Percentiles rank a stretch among this genome's conserved stretches.
These are phyloP conservation scores for Epichloe sibirici DNA, from an alignment of 2,329 filamentous ascomycete genomes.

Conservation along the genomic window DNA sequence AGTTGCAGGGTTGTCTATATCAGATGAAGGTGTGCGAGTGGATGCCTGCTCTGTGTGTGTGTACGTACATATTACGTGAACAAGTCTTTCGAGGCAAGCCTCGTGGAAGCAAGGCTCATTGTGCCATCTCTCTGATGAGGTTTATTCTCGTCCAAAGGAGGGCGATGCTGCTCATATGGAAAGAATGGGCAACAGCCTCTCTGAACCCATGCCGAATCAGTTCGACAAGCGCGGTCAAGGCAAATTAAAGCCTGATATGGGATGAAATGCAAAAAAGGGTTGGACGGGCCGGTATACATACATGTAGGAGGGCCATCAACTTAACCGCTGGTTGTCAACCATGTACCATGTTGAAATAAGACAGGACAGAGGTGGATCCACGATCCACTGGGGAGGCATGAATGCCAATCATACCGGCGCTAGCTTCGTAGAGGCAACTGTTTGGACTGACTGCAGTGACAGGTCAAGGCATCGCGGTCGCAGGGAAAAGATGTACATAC, in stretches of 20 bases:
- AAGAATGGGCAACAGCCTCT: background rate
- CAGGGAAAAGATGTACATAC: background rate
- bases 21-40: slow-evolving; percentile 6
- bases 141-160: too few species aligned
- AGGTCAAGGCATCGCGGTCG: background rate
- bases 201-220: background rate
- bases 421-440: background rate
- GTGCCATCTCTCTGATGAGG: background rate
- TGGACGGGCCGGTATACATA: background rate
- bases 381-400: slow-evolving; percentile 4
- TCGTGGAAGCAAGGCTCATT: background rate
- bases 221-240: background rate
- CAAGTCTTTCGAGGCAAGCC: background rate
- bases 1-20: slow-evolving; percentile 19
- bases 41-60: background rate
- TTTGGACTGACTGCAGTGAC: background rate
- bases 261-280: slow-evolving; percentile 1
- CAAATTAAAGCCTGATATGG: slow-evolving; percentile 1
- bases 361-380: background rate
- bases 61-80: background rate
- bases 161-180: background rate
- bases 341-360: slow-evolving; percentile 1
- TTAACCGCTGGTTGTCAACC: background rate
- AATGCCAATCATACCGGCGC: slow-evolving; percentile 2
- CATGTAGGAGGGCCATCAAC: background rate